phyloP scores from a whole-genome alignment of 345 rosid genomes.

The Pistacia vera region DNA sequence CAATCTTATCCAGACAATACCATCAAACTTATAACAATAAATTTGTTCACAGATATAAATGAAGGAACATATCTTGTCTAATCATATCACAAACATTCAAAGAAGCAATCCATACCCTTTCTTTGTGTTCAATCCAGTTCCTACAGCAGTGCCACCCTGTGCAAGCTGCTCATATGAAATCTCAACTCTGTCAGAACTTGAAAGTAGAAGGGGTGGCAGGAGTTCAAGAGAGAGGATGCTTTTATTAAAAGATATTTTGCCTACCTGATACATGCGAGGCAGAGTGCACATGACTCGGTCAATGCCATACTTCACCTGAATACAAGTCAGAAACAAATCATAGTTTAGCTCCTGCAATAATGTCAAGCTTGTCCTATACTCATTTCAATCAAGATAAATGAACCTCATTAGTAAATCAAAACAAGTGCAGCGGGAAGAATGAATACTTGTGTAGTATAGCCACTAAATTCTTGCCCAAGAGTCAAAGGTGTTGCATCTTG shows the following conservation, averaged over 20 bases:
- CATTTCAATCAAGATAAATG: constrained; percentile 9
- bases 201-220: constrained; percentile 3
- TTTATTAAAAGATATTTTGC: constrained; percentile 18
- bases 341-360: constrained; percentile 6
- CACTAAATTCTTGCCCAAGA: constrained; percentile 97
- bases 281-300: constrained; percentile 69
- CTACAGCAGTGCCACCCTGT: constrained; percentile 99
- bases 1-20: not conserved
- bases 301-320: constrained; percentile 88
- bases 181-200: constrained; percentile 38
- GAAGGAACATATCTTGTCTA: not conserved
- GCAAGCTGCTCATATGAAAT: constrained; percentile 73
- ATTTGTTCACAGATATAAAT: not conserved
- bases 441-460: constrained; percentile 89
- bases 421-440: constrained; percentile 10
- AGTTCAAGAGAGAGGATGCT: constrained; percentile 11
- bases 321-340: constrained; percentile 11
- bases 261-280: constrained; percentile 91
- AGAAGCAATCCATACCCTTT: constrained; percentile 62
- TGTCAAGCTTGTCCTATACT: not conserved
- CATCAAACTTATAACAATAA: not conserved
- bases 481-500: constrained; percentile 99
- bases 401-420: not conserved
- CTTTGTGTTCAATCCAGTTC: constrained; percentile 96
- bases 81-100: not conserved